Evolutionary conservation across 2,329 filamentous ascomycete species (phyloP).

Genomic region (Diplocarpon mali): DNA sequence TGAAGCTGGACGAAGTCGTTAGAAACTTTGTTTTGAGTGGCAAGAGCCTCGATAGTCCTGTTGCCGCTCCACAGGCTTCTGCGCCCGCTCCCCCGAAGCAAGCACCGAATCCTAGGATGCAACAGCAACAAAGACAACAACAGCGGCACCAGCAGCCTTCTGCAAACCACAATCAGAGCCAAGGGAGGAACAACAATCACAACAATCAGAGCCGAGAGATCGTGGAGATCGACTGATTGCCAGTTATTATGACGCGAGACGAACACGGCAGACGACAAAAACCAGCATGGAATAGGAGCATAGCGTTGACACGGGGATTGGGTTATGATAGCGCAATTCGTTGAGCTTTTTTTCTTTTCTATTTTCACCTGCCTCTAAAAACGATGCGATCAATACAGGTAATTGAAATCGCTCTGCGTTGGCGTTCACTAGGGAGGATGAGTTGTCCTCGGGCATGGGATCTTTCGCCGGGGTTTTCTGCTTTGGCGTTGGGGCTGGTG

Average conservation of each 20-base stretch:
- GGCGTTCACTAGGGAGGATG: background rate
- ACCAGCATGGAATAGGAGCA: slow-evolving; percentile 2
- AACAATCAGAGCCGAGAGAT: slow-evolving; percentile 11
- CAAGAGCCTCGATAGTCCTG: background rate
- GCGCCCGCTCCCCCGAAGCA: slow-evolving; percentile 4
- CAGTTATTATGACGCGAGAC: background rate
- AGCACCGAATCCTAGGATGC: background rate
- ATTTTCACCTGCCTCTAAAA: background rate
- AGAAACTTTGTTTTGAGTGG: slow-evolving; percentile 11
- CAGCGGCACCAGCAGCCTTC: slow-evolving; percentile 15
- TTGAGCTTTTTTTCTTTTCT: background rate
- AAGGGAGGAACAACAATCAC: slow-evolving; percentile 8
- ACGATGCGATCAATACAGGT: background rate
- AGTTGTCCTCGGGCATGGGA: background rate
- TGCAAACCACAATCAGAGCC: slow-evolving; percentile 17
- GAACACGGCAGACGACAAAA: background rate
- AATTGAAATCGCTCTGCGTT: background rate
- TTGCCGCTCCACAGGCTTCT: background rate
- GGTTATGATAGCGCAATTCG: slow-evolving; percentile 7
- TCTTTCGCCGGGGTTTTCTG: background rate
- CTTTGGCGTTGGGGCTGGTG: background rate
- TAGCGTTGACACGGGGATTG: slow-evolving; percentile 7
- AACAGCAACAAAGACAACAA: slow-evolving; percentile 7
- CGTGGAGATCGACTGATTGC: slow-evolving; percentile 20
- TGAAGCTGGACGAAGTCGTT: slow-evolving; percentile 21